Base-by-base conservation (phyloP, 2,329 filamentous ascomycete species). In the Cordyceps sp. region DNA sequence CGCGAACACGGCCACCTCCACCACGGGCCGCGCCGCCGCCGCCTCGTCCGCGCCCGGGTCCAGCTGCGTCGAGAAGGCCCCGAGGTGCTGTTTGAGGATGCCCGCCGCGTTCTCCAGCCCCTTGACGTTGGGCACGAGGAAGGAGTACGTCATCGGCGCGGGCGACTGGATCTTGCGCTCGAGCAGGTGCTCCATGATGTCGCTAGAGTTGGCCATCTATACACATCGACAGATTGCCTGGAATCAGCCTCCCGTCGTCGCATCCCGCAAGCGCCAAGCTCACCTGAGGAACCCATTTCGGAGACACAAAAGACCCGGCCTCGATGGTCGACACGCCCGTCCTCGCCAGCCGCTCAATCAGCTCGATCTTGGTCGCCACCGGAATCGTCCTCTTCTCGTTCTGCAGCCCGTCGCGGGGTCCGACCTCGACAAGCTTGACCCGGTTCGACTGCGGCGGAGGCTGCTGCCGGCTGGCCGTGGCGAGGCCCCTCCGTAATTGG, bases 241-340 rank as follows among this genome's bases (percentile, higher is more conserved):
- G 12, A 6, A 12, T 10, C 18, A 13, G 9, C 2, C 7, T 18
- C 17, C 4, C 10, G 4, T 13, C 17, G 12, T 12, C 10, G 4
- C 4, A 12, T 16, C 26, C n/a, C 17, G 10, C 3, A 9, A 13
- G 17, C 20, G 4, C 12, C 8, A n/a, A 14, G 18, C 50, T 38
- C 45, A 83, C 72, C 64, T 90, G 84, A 4, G 84, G 83, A 31
- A 86, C 76, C 70, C 79, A 86, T 69, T 81, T 84, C 2, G 83
- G 80, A 29, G 78, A 71, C 9, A 92, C 83, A 46, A 92, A 84
- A 2, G 79, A 81, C 1, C 82, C 84, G 14, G 79, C 75, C 52
- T 92, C 83, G 38, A 92, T 88, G 4, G 74, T 74, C 6, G 60
- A 58, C 26, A 90, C 51, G 0, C 83, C 83, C 1, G 80, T 78